These are phyloP conservation scores for Lactifluus piperatus DNA, from an alignment of 768 basidiomycete species.

Conservation along the genomic window DNA sequence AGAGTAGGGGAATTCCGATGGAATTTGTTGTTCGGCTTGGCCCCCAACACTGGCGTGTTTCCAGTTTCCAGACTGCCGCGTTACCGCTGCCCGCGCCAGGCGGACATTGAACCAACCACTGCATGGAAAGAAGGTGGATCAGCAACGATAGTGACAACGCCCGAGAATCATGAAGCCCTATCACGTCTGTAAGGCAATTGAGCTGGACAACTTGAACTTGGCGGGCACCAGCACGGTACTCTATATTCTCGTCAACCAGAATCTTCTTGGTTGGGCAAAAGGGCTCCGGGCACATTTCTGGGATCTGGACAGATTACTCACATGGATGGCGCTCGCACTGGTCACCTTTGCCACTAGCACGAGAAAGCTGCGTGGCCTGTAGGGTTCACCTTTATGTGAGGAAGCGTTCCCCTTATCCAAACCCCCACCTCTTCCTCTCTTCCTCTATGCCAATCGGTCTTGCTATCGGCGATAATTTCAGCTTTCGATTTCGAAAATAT, in stretches of 20 bases:
- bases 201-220: background rate
- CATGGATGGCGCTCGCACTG: too few relatives aligned
- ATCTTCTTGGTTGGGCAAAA: too few relatives aligned
- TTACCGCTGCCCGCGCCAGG: conserved; percentile 2
- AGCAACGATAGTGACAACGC: background rate
- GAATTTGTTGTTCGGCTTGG: too few relatives aligned
- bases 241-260: too few relatives aligned
- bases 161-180: background rate
- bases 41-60: too few relatives aligned
- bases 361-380: conserved; percentile 1
- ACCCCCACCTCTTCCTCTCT: background rate
- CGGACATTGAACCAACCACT: conserved; percentile 6
- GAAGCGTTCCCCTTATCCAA: conserved; percentile 1
- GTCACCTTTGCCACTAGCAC: too few relatives aligned
- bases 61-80: conserved; percentile 5
- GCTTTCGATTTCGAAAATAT: conserved; percentile 16
- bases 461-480: conserved; percentile 3
- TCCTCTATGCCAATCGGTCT: conserved; percentile 9
- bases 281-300: too few relatives aligned
- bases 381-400: conserved; percentile 2
- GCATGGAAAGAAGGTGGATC: background rate
- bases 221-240: too few relatives aligned
- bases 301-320: too few relatives aligned
- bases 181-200: background rate
- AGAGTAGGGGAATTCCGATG: too few relatives aligned